Evolutionary conservation across 352 stramenopile species (phyloP).

Genomic region (Phytopythium helicoides): DNA sequence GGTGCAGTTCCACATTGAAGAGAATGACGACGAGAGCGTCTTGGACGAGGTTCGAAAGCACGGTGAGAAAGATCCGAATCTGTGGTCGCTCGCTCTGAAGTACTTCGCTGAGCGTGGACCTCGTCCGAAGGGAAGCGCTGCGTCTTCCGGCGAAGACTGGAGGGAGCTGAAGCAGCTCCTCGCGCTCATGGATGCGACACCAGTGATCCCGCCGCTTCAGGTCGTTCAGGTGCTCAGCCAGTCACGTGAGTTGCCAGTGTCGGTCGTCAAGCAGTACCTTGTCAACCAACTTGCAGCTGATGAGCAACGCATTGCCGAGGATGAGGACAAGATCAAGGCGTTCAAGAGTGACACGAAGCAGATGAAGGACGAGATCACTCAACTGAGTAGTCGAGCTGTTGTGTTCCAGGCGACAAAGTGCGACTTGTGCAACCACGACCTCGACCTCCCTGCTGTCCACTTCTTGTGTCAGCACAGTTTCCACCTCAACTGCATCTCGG

Average conservation of each 20-base stretch:
- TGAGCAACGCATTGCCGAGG: constrained; percentile 80
- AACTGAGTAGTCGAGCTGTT: constrained; percentile 80
- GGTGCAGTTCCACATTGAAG: constrained; percentile 92
- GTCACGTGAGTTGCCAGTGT: constrained; percentile 75
- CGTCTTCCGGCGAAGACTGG: constrained; percentile 63
- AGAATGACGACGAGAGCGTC: constrained; percentile 89
- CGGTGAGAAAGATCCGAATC: constrained; percentile 85
- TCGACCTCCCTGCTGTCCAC: constrained; percentile 90
- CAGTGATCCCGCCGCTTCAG: constrained; percentile 79
- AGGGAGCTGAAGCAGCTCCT: constrained; percentile 80
- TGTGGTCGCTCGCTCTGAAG: constrained; percentile 89
- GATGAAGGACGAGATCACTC: constrained; percentile 88
- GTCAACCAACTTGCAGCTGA: constrained; percentile 80
- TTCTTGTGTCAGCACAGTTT: constrained; percentile 92
- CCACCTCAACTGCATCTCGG: constrained; percentile 89
- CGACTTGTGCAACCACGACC: constrained; percentile 85
- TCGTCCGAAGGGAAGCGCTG: constrained; percentile 49
- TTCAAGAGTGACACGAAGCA: constrained; percentile 87
- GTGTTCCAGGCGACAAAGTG: constrained; percentile 92
- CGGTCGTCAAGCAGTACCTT: constrained; percentile 84
- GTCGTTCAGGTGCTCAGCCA: constrained; percentile 86
- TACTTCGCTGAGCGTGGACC: constrained; percentile 87
- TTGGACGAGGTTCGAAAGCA: constrained; percentile 89
- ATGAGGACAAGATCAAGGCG: constrained; percentile 85
- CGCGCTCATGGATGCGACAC: constrained; percentile 73